These are phyloP conservation scores for Ambispora gerdemannii DNA, from an alignment of 192 early-diverging fungal species.

Conservation along the genomic window DNA sequence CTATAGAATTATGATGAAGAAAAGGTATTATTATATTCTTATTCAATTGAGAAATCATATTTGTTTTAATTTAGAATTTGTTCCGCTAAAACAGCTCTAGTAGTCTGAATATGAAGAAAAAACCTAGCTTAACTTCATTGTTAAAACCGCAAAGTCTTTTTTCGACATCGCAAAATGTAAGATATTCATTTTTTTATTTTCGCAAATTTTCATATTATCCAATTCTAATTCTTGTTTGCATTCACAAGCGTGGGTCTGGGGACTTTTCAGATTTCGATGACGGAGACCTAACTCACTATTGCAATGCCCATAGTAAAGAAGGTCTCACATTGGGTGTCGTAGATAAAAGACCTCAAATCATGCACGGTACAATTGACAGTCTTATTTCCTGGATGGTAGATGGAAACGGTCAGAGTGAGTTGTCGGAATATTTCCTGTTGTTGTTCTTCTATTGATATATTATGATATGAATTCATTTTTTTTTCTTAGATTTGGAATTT, in stretches of 20 bases:
- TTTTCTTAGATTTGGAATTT: slow-evolving; percentile 57
- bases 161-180: slow-evolving; percentile 9
- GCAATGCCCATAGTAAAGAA: background rate
- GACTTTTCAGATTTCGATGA: background rate
- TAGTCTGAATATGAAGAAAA: slow-evolving; percentile 17
- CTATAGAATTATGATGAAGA: slow-evolving; percentile 20
- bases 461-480: too few species aligned
- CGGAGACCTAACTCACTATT: background rate
- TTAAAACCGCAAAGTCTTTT: slow-evolving; percentile 9
- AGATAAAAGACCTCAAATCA: slow-evolving; percentile 40
- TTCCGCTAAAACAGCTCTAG: slow-evolving; percentile 7
- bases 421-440: too few species aligned
- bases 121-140: background rate
- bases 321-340: background rate
- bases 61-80: background rate
- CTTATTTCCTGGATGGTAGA: slow-evolving; percentile 61
- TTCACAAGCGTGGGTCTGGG: background rate
- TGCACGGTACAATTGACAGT: slow-evolving; percentile 62
- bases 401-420: slow-evolving; percentile 57
- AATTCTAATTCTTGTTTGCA: background rate
- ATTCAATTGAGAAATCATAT: slow-evolving; percentile 2
- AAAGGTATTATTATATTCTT: slow-evolving; percentile 10
- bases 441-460: too few species aligned
- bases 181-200: background rate
- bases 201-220: background rate